phyloP scores from a whole-genome alignment of 129 eudicot species.

The Flaveria brownii region DNA sequence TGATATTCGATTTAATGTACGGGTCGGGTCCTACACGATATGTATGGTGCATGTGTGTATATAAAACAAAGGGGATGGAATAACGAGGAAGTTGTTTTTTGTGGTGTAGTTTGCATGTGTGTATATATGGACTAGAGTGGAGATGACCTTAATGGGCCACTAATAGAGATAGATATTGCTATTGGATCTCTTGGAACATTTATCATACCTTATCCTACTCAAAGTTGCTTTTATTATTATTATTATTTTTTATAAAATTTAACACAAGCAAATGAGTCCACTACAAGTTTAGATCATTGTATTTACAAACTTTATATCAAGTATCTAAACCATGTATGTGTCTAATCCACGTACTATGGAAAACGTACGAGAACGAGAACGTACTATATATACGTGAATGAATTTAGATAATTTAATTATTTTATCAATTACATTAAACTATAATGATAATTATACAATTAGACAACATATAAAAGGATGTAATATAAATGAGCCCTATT shows the following conservation, averaged over 20 bases:
- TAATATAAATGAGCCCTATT: no score
- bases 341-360: no score
- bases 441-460: no score
- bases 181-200: not conserved
- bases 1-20: conserved; percentile 7
- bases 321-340: no score
- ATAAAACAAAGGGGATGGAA: conserved; percentile 10
- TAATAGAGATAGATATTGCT: not conserved
- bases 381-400: no score
- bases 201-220: conserved; percentile 27
- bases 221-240: not conserved
- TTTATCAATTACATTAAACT: no score
- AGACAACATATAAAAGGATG: no score
- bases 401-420: no score
- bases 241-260: not conserved
- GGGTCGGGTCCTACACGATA: conserved; percentile 14
- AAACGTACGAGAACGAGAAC: no score
- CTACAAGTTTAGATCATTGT: not conserved
- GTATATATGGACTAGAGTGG: conserved; percentile 29
- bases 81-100: conserved; percentile 8
- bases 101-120: conserved; percentile 35
- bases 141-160: conserved; percentile 23
- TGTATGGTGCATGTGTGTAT: conserved; percentile 24
- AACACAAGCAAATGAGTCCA: not conserved
- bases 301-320: no score